These are phyloP conservation scores for Crithidia acanthocephali DNA, from an alignment of 208 protist genomes.

Conservation along the genomic window DNA sequence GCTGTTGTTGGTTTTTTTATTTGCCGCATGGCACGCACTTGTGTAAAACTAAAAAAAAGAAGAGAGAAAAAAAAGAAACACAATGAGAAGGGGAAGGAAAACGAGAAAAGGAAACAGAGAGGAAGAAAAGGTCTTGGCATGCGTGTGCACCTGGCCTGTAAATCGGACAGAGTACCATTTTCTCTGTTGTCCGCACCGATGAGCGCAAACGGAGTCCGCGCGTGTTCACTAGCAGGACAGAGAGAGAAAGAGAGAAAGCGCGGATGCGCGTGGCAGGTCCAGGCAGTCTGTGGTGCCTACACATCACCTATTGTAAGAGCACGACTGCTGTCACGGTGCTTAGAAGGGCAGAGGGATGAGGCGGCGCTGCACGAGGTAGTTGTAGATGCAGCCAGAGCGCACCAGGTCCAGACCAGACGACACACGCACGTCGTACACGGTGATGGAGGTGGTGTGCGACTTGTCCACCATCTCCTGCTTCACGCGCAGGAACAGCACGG, in stretches of 20 bases:
- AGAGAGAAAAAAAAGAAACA: not conserved
- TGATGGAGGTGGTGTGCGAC: constrained; percentile 68
- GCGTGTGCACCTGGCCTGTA: not conserved
- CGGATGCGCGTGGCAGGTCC: not conserved
- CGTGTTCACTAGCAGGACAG: not conserved
- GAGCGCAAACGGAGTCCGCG: too few species aligned
- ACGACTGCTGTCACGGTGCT: not conserved
- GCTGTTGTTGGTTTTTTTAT: too few species aligned
- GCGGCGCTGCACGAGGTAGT: constrained; percentile 71
- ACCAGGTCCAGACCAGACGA: constrained; percentile 81
- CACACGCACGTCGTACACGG: constrained; percentile 86
- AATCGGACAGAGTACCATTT: too few species aligned
- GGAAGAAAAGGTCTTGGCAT: not conserved
- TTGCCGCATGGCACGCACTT: constrained; percentile 6
- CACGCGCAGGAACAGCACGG: constrained; percentile 83
- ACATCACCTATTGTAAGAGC: not conserved
- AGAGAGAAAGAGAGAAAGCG: constrained; percentile 22
- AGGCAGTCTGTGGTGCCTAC: not conserved
- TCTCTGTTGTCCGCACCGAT: not conserved
- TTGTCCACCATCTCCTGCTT: constrained; percentile 87
- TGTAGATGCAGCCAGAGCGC: constrained; percentile 75
- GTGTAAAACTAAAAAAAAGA: not conserved
- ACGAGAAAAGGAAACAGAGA: not conserved
- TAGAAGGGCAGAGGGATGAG: constrained; percentile 59
- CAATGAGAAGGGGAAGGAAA: not conserved